Evolutionary conservation across 768 basidiomycete species (phyloP), one percentile per base, ranked within the genome.

Genomic region (Cystofilobasidium macerans): DNA sequence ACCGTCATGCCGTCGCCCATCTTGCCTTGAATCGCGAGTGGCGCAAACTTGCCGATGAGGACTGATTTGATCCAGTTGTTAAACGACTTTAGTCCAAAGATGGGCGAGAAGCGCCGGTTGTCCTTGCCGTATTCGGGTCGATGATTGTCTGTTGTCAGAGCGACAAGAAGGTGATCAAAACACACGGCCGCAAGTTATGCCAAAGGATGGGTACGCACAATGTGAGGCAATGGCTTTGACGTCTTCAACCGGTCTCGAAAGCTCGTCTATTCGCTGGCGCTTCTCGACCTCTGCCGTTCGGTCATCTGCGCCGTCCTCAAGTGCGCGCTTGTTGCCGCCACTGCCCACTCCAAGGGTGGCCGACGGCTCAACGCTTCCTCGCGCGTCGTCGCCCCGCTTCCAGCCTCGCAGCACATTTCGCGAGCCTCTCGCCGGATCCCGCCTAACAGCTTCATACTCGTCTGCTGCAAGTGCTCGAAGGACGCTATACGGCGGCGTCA

Each of bases 11-110:
- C 45, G n/a, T 47, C 45, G 45, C 45, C 45, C 11, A 47, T 47
- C 22, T 7, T 16, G 45, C 45, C 45, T n/a, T 20, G 22, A n/a
- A 57, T 26, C 36, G 79, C 85, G 3, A 86, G 85, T 73, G 86
- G 85, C 0, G 87, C 88, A 72, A 89, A 95, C 61, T 87, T 87
- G 12, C 87, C 85, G 73, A 99, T 95, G 69, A 98, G 81, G 22
- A 98, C 93, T 13, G 90, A 91, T 76, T 99, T 99, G 71, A 98
- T 87, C 95, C 95, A 99, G 78, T 99, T 99, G 78, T 99, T 99
- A 79, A 98, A 99, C 74, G 82, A 87, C 77, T 95, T 97, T 62
- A 99, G 82, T 42, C 95, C 95, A 62, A 95, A 90, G 71, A 98
- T 99, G 48, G 92, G 90, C 8, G 93, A 97, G 22, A 87, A 84